A percentile compares a stretch with the other conserved stretches of the same genome.
Evolutionary conservation across 1,284 basidiomycete genomes (phyloP).

Genomic region (Malassezia obtusa): DNA sequence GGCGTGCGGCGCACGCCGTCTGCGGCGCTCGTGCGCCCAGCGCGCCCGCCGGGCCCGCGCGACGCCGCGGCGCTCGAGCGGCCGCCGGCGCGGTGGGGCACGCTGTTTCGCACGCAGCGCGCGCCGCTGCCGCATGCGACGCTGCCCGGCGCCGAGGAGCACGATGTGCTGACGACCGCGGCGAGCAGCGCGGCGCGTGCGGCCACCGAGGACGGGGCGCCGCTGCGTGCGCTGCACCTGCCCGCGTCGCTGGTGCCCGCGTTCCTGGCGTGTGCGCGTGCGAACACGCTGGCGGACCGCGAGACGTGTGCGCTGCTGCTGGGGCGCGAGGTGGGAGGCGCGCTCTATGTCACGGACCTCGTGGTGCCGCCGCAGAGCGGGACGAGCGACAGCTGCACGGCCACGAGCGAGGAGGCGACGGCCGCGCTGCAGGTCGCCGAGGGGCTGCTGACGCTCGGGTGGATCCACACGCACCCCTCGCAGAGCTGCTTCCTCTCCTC

Average conservation of each 20-base stretch:
- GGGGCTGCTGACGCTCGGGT: constrained; percentile 71
- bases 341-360: constrained; percentile 1
- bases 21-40: neutral
- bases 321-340: constrained; percentile 47
- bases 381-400: constrained; percentile 75
- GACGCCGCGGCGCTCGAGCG: neutral
- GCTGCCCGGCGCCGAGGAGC: neutral
- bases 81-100: neutral
- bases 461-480: constrained; percentile 87
- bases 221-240: constrained; percentile 42
- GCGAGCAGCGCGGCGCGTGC: neutral
- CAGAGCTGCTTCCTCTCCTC: constrained; percentile 73
- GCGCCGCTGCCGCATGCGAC: neutral
- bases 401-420: constrained; percentile 77
- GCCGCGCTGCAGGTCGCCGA: constrained; percentile 67
- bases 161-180: neutral
- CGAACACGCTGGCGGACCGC: constrained; percentile 57
- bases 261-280: constrained; percentile 61
- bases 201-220: constrained; percentile 4
- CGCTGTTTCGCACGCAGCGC: neutral
- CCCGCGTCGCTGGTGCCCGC: constrained; percentile 62
- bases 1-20: neutral
- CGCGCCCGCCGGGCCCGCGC: neutral
- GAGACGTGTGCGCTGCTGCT: constrained; percentile 63
- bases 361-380: constrained; percentile 66